Base-by-base conservation (phyloP, 805 yeast genomes). In the Barnettozyma californica region DNA sequence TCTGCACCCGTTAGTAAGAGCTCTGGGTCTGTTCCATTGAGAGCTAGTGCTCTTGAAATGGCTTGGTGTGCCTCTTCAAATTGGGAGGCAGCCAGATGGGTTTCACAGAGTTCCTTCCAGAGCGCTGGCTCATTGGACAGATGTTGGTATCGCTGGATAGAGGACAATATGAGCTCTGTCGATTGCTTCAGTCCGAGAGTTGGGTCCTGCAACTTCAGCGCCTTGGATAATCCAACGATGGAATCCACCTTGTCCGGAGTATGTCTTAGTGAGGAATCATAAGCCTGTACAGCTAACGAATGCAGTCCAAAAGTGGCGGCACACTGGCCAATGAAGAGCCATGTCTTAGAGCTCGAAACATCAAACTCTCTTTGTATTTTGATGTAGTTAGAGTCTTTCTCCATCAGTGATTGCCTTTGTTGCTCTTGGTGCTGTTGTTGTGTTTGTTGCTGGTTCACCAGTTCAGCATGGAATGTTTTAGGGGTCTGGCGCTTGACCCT, bases 51-150 rank as follows among this genome's bases (percentile, higher is more conserved):
- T 42, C 73, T 66, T 46, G 70, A 73, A 18, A 75, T 66, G 2
- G 76, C 66, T 43, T 68, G 71, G 54, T 77, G 80, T 0, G 84
- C 80, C 50, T 76, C 78, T 38, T 77, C 81, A 41, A 66, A 68
- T 49, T 76, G 68, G 33, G 76, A 75, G 9, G 74, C 53, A 11
- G 70, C 59, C 13, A 76, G 56, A 54, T 80, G 79, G 47, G 81
- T 74, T 50, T 76, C 78, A 0, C 80, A 72, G 45, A 80, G 64
- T 56, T 78, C 83, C 44, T 68, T 71, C 68, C 77, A 74, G 5
- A 80, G 54, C 6, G 56, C 52, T 0, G 73, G 53, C 43, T 72
- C 74, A 42, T 67, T 67, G 27, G 68, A 60, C 20, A 79, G 58
- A 1, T 63, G 62, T 3, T 75, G 73, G 48, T 60, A 68, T 19